Evolutionary conservation across 441 rosid species (phyloP), one percentile per base, ranked within the genome.

Genomic region (Erodium moschatum): DNA sequence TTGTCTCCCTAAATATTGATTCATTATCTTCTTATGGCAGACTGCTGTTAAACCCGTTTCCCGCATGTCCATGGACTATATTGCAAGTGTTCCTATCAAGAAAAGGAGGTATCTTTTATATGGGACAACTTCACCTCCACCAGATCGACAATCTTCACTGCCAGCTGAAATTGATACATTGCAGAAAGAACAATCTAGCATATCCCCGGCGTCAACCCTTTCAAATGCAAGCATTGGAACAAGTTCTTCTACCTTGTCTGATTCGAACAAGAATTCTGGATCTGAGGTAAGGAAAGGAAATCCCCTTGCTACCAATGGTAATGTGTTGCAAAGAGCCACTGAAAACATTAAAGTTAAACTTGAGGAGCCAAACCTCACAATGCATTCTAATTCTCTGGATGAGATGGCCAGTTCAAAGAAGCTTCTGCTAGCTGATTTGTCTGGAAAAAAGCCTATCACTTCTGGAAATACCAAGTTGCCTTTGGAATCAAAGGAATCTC

Each of bases 11-110:
- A 76, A 24, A n/a, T 69, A 31, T 79, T 76, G 50, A 81, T 71
- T 70, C 61, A 62, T 75, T 75, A 71, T 81, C 73, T 73, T 83
- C 38, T 77, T 16, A 81, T 78, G 68, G 78, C 82, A 88, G 96
- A 68, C 81, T 79, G 81, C 80, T 81, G 78, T 82, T 65, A 80
- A 84, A 72, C 66, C 81, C 31, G 68, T 77, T 75, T 65, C 84
- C 19, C 75, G 79, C 73, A 85, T 76, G 70, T 82, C 90, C 73
- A 80, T 83, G 68, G 81, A 86, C 77, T 77, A 84, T 69, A 81
- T 73, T 78, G 84, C 91, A 75, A 84, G 86, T 73, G 77, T 92
- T 82, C 98, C 98, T 21, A 80, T 92, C 78, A 92, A 92, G 89
- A 92, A 92, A 85, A 85, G 97, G 77, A 86, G 87, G 79, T 83